Evolutionary conservation across 2,329 filamentous ascomycete genomes (phyloP).

Genomic region (Arthrobotrys iridis): DNA sequence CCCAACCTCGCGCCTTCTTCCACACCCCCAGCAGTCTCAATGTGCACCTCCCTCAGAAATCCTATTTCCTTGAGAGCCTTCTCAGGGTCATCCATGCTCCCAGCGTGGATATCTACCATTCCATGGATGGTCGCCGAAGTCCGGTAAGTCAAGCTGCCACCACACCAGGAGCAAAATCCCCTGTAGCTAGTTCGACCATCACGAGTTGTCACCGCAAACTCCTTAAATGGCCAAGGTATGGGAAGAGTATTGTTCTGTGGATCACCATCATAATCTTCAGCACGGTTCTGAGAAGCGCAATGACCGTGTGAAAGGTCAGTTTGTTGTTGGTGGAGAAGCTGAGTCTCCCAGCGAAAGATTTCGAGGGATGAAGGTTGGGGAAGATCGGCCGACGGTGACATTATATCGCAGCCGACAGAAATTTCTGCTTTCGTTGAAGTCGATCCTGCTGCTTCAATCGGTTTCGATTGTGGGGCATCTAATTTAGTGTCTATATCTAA

Average conservation of each 20-base stretch:
- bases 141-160: constrained; percentile 39
- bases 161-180: constrained; percentile 46
- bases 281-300: neutral
- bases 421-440: neutral
- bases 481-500: neutral
- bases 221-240: constrained; percentile 45
- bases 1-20: constrained; percentile 32
- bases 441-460: neutral
- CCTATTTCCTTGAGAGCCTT: constrained; percentile 30
- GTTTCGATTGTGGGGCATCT: neutral
- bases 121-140: constrained; percentile 39
- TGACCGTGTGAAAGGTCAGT: neutral
- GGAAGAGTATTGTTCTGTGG: constrained; percentile 12
- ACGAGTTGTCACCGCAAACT: constrained; percentile 26
- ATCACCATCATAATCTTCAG: constrained; percentile 19
- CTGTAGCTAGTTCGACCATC: constrained; percentile 44
- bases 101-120: constrained; percentile 36
- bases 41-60: constrained; percentile 40
- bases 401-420: constrained; percentile 6
- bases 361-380: constrained; percentile 25
- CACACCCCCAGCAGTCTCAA: constrained; percentile 13
- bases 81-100: constrained; percentile 48
- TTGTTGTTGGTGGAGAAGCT: constrained; percentile 45
- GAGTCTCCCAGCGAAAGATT: constrained; percentile 46
- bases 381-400: neutral